Base-by-base conservation (phyloP, 2,329 filamentous ascomycete species). In the Coniella vitis region DNA sequence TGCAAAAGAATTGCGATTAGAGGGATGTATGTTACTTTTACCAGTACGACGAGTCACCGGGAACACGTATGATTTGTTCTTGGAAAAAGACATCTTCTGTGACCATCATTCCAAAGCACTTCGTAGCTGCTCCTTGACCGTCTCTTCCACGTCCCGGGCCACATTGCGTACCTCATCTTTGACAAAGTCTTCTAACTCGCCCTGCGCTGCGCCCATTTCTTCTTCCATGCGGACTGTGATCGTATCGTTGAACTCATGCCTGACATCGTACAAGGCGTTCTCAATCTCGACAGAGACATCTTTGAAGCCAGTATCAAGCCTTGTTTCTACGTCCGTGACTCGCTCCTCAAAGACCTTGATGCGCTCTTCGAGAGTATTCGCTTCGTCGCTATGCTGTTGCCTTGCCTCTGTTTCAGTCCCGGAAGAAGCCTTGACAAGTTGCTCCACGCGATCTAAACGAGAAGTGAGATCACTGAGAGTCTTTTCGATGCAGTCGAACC, bases 101-200 rank as follows among this genome's bases (percentile, higher is more conserved):
- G 10, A 5, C 34, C 7, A n/a, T 39, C 38, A 49, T n/a, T 43
- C 37, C 29, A 53, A 39, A 16, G 51, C 51, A 12, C 50, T 44
- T 44, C 36, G 42, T 3, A 53, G 17, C 13, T 38, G 50, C 37
- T 51, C 51, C 21, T 37, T 47, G 9, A 53, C 32, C 35, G 36
- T 36, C n/a, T 53, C 51, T 25, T 53, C 51, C 29, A 53, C 42
- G 21, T 53, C 51, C 13, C 39, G 41, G 17, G 47, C 51, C 7
- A 43, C 47, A 31, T 51, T 53, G 17, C 44, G 51, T 3, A 53
- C 12, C 21, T 53, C 51, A 10, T 47, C 44, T 22, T 42, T 49
- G 16, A 53, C 48, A 19, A 53, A 51, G 13, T 53, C 51, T 16
- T 53, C 48, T 2, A 53, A 36, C n/a, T 51, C 34, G n/a, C 43